Evolutionary conservation across 2,329 filamentous ascomycete species (phyloP).

Genomic region (Colletotrichum lentis): DNA sequence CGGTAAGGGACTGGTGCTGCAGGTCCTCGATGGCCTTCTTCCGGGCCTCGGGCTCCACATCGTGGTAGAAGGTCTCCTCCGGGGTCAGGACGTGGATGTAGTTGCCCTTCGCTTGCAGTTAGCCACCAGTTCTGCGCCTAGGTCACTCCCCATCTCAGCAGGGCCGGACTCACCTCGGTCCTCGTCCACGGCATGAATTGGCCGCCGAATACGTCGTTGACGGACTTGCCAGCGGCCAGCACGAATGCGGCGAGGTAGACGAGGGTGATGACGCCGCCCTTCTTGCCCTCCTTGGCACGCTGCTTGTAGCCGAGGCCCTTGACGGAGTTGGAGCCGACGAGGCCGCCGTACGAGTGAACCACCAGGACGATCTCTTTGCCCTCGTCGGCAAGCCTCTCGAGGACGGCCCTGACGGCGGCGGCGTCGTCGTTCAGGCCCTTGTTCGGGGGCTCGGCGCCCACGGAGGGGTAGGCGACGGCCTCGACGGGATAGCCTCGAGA

Average conservation of each 20-base stretch:
- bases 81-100: constrained; percentile 20
- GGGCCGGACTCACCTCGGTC: constrained; percentile 39
- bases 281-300: constrained; percentile 44
- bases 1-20: constrained; percentile 24
- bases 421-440: constrained; percentile 46
- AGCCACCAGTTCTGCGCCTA: constrained; percentile 14
- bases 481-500: constrained; percentile 45
- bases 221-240: constrained; percentile 41
- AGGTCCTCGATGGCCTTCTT: constrained; percentile 35
- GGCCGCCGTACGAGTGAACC: constrained; percentile 55
- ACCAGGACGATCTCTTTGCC: constrained; percentile 54
- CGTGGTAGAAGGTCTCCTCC: constrained; percentile 42
- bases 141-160: neutral
- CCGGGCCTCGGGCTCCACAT: constrained; percentile 37
- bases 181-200: constrained; percentile 43
- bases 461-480: constrained; percentile 45
- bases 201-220: constrained; percentile 41
- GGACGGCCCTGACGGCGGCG: constrained; percentile 41
- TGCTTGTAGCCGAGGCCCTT: constrained; percentile 48
- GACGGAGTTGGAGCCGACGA: constrained; percentile 50
- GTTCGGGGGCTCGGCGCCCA: constrained; percentile 44
- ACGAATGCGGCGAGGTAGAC: constrained; percentile 50
- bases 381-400: constrained; percentile 45
- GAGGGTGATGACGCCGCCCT: constrained; percentile 50
- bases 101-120: constrained; percentile 28